A percentile compares a stretch with the other conserved stretches of the same genome.
Evolutionary conservation across 192 early-diverging fungal species (phyloP).

Genomic region (Backusella sp.): DNA sequence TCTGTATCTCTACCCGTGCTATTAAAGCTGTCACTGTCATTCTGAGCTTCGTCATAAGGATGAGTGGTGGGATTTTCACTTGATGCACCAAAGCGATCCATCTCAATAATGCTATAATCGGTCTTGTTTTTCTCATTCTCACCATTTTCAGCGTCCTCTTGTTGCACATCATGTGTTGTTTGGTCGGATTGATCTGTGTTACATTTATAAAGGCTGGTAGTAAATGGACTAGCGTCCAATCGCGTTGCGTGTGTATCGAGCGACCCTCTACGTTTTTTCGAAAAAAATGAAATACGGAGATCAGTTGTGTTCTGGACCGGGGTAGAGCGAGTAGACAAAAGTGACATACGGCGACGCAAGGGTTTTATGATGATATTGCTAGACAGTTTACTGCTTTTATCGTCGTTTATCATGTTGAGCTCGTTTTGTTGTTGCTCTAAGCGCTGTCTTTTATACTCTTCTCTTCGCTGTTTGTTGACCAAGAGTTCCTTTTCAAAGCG

Average conservation of each 20-base stretch:
- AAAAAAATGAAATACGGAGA: background rate
- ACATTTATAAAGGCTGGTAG: background rate
- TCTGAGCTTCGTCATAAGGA: background rate
- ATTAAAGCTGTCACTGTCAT: background rate
- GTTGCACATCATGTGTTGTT: conserved; percentile 7
- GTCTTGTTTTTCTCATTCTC: background rate
- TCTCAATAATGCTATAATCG: background rate
- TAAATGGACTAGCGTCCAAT: background rate
- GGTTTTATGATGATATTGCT: background rate
- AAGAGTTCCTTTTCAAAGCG: conserved; percentile 30
- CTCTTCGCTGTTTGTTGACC: conserved; percentile 11
- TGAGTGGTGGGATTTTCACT: background rate
- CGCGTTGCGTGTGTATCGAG: background rate
- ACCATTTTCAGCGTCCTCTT: background rate
- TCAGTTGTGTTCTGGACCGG: background rate
- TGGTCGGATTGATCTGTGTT: conserved; percentile 7
- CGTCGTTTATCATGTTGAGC: background rate
- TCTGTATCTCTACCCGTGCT: background rate
- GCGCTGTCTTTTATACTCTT: conserved; percentile 7
- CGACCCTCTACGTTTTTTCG: background rate
- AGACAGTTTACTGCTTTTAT: background rate
- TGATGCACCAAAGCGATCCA: background rate
- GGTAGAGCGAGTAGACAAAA: conserved; percentile 15
- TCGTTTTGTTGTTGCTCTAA: background rate
- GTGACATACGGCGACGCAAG: conserved; percentile 11